These are phyloP conservation scores for Boechera stricta DNA, from an alignment of 345 rosid species.

Conservation along the genomic window DNA sequence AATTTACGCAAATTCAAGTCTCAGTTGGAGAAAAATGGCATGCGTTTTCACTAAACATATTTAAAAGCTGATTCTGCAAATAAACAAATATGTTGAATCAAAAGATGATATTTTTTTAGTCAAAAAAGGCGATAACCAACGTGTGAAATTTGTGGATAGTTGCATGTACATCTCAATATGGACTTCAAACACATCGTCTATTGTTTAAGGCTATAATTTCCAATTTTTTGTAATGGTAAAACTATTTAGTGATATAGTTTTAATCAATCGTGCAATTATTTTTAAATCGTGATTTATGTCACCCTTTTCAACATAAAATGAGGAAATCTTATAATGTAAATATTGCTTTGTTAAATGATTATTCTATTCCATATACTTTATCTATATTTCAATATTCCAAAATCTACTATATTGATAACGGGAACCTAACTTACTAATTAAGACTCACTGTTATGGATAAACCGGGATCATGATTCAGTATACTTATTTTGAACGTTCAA, in stretches of 20 bases:
- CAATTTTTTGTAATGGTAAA: neutral
- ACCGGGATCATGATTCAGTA: conserved; percentile 1
- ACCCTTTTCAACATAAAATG: neutral
- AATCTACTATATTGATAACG: neutral
- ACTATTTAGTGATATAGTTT: neutral
- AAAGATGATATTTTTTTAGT: neutral
- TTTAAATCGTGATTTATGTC: neutral
- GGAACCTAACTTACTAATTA: conserved; percentile 10
- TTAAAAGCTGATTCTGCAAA: neutral
- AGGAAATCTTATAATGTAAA: neutral
- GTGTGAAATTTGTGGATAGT: neutral
- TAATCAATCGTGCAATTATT: neutral
- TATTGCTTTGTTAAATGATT: neutral
- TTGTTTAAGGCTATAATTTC: neutral
- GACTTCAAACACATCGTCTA: conserved; percentile 9
- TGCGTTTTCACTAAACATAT: conserved; percentile 1
- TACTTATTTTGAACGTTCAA: conserved; percentile 18
- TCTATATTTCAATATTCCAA: neutral
- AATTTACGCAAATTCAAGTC: neutral
- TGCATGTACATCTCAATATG: conserved; percentile 24
- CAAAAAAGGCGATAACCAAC: conserved; percentile 16
- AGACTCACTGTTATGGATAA: neutral
- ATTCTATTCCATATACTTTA: neutral
- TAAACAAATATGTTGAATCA: neutral
- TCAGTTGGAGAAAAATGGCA: conserved; percentile 4